These are phyloP conservation scores for Heracleum sosnowskyi DNA, from an alignment of 129 eudicot genomes.

Conservation along the genomic window DNA sequence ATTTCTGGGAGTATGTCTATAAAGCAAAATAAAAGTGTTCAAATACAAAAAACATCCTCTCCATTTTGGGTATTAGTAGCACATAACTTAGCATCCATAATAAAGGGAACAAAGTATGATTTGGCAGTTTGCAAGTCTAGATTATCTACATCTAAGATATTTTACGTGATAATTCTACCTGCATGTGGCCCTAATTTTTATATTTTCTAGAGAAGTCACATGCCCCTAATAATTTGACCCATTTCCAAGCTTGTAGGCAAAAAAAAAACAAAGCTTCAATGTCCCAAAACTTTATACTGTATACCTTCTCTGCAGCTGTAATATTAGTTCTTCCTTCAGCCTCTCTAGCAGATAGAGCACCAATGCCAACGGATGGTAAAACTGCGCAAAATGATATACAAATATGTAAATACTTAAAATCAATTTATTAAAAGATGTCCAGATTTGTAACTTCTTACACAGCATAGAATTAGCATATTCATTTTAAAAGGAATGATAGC, in stretches of 20 bases:
- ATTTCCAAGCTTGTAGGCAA: not conserved
- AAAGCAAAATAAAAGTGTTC: not conserved
- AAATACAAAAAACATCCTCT: not conserved
- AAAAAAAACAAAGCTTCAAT: not conserved
- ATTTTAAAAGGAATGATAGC: not conserved
- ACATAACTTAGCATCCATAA: not conserved
- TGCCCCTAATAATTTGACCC: not conserved
- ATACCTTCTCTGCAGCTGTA: constrained; percentile 84
- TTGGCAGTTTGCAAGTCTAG: not conserved
- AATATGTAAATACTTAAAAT: not conserved
- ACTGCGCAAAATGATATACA: constrained; percentile 36
- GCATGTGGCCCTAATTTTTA: not conserved
- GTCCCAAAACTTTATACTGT: not conserved
- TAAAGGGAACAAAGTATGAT: not conserved
- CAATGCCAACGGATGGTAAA: constrained; percentile 84
- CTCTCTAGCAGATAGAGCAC: constrained; percentile 95
- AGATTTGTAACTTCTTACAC: not conserved
- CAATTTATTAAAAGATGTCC: not conserved
- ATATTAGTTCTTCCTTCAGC: constrained; percentile 94
- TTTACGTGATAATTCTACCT: not conserved
- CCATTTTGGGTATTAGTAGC: not conserved
- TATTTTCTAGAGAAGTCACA: not conserved
- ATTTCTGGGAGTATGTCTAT: not conserved
- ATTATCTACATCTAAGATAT: not conserved
- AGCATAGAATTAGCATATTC: not conserved